phyloP scores from a whole-genome alignment of 495 filamentous ascomycete species.

The Aspergillus leporis region DNA sequence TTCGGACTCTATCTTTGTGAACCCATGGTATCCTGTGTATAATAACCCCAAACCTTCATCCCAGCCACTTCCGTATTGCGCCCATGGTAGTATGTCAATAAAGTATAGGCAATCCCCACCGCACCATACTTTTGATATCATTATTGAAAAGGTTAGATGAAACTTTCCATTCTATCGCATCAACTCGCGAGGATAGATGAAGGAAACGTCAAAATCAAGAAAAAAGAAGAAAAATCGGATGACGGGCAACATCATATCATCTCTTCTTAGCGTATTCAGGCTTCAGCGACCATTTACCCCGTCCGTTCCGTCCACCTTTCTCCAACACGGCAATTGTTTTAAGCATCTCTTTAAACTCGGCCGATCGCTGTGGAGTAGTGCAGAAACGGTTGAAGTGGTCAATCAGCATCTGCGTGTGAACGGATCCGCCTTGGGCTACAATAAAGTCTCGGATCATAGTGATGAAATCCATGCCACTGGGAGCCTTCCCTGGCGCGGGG shows the following conservation, averaged over 20 bases:
- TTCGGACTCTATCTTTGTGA: no score
- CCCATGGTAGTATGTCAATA: background rate
- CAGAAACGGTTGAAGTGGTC: conserved; percentile 76
- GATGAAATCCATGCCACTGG: conserved; percentile 58
- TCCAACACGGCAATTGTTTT: conserved; percentile 59
- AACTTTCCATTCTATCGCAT: background rate
- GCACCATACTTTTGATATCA: background rate
- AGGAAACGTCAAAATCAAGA: background rate
- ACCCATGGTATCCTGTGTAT: no score
- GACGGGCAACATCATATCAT: conserved; percentile 1
- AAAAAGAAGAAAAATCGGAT: background rate
- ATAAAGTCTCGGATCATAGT: conserved; percentile 76
- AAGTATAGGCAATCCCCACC: background rate
- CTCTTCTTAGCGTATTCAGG: conserved; percentile 49
- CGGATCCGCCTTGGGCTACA: conserved; percentile 65
- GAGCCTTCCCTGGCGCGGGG: conserved; percentile 25
- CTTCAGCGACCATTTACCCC: conserved; percentile 63
- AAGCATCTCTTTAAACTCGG: conserved; percentile 65
- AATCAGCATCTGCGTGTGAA: conserved; percentile 72
- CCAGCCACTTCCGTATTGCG: background rate
- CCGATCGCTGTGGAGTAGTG: conserved; percentile 50
- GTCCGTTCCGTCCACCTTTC: conserved; percentile 51
- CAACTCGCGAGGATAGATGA: background rate
- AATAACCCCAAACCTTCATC: background rate
- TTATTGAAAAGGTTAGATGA: background rate